phyloP scores from a whole-genome alignment of 129 eudicot genomes.

The Solidago caesia region DNA sequence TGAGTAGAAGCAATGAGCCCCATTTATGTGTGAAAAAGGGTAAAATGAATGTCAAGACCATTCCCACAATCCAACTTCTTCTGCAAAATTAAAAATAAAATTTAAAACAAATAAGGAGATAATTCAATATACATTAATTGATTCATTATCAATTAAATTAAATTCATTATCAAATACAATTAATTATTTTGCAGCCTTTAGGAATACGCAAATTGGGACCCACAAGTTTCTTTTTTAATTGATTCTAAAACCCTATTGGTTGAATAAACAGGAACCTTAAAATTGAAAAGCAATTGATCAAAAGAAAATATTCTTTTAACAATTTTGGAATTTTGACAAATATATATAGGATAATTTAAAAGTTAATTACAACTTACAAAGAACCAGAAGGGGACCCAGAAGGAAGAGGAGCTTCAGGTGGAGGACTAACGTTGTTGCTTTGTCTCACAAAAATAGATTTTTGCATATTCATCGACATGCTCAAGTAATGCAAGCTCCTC shows the following conservation, averaged over 20 bases:
- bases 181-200: no score
- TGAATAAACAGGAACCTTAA: background rate
- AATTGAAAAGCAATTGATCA: no score
- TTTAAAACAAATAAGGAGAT: background rate
- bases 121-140: no score
- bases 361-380: constrained; percentile 26
- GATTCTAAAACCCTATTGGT: background rate
- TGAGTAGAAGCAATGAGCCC: constrained; percentile 41
- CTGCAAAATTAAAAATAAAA: constrained; percentile 19
- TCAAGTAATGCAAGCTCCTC: constrained; percentile 17
- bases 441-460: constrained; percentile 26
- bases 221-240: no score
- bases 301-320: no score
- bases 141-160: no score
- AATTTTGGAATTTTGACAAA: background rate
- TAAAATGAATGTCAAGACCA: constrained; percentile 35
- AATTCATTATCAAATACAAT: no score
- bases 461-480: constrained; percentile 6
- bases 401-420: constrained; percentile 39
- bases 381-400: constrained; percentile 43
- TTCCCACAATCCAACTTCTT: constrained; percentile 49
- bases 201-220: no score
- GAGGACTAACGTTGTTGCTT: constrained; percentile 27
- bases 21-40: constrained; percentile 49
- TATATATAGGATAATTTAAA: background rate